Evolutionary conservation across 2,329 filamentous ascomycete species (phyloP), one percentile per base, ranked within the genome.

Genomic region (Orbilia ellipsospora): DNA sequence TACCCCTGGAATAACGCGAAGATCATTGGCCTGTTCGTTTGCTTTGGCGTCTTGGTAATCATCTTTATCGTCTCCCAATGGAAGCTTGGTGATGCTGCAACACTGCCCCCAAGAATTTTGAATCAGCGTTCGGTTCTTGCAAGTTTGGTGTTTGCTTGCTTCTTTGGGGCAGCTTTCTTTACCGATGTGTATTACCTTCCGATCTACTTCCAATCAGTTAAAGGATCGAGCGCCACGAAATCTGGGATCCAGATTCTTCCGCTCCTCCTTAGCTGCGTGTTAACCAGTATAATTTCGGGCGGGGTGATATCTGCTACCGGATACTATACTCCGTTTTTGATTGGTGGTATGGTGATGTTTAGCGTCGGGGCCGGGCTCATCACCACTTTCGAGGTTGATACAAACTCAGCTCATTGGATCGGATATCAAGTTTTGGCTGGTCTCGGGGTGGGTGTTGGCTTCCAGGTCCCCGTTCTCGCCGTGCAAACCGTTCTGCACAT

Each of bases 291-390:
- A 62, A 65, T 85, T 0, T 84, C 85, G 1, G 87, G 87, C 28
- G 81, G 81, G 0, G 73, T 84, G 45, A 88, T 86, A 0, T 84
- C 86, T 57, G 84, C 83, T 60, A 81, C 88, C 42, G 88, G 88
- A 31, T 89, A 89, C 79, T 90, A 89, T 76, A 85, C 85, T 2
- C 88, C 86, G 0, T 84, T 84, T 23, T 88, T 89, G 85, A 82
- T 89, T 16, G 55, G 84, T 15, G 84, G 84, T 8, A 84, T 87
- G 4, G 82, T 83, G 73, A 81, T 87, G 77, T 85, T 84, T 83
- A 81, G 84, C 51, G 79, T 88, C 65, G 87, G 87, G 8, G 81
- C 83, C 1, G 88, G 87, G 13, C 83, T 89, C 68, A 83, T 89
- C 75, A 86, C 86, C 0, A 84, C 83, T 0, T 81, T 85, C 31